Conservation (phyloP, 192 early-diverging fungal species). For the Chytriomyces hyalinus region DNA sequence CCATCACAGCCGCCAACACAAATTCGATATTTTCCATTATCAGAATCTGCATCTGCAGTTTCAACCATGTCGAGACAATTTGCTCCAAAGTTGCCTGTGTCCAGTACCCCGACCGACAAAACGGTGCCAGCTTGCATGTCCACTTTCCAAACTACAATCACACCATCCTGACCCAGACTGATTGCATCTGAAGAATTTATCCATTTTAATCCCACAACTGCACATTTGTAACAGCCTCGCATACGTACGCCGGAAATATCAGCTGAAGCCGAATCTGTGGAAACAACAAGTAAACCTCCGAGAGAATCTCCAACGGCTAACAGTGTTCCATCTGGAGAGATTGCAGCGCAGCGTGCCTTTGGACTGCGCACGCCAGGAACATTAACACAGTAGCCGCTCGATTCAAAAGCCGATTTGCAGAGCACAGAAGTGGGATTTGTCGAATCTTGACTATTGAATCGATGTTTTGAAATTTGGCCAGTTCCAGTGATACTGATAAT, state of each 20-base stretch:
- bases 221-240: not conserved
- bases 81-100: not conserved
- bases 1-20: conserved; percentile 17
- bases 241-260: not conserved
- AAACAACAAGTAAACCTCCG: conserved; percentile 3
- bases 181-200: not conserved
- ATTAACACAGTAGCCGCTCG: not conserved
- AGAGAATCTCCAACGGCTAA: conserved; percentile 18
- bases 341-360: not conserved
- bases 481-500: not conserved
- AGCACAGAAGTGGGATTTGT: not conserved
- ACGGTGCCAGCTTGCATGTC: not conserved
- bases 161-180: not conserved
- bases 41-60: not conserved
- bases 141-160: conserved; percentile 9
- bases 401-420: not conserved
- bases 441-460: not conserved
- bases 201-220: conserved; percentile 20
- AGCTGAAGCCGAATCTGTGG: not conserved
- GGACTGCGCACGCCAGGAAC: conserved; percentile 12
- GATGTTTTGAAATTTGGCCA: not conserved
- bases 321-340: not conserved
- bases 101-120: not conserved
- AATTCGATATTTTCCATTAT: not conserved
- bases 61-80: conserved; percentile 18